phyloP scores from a whole-genome alignment of 2,329 filamentous ascomycete species.

The Fusarium brachygibbosum region DNA sequence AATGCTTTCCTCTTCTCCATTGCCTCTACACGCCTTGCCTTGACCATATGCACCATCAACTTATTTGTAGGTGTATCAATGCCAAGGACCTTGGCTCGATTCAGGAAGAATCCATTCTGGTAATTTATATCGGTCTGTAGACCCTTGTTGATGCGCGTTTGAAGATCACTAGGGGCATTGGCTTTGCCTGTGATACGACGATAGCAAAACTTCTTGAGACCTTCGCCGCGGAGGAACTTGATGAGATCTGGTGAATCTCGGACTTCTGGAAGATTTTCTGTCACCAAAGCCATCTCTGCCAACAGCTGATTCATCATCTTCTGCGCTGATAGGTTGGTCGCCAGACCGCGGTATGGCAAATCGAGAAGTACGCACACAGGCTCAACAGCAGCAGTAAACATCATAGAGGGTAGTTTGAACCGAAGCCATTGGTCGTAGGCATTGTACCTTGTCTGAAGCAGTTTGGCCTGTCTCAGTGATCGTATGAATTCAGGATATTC shows the following conservation, averaged over 20 bases:
- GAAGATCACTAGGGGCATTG: slow-evolving; percentile 72
- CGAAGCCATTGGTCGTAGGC: slow-evolving; percentile 67
- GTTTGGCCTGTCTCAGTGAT: slow-evolving; percentile 36
- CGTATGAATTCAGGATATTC: slow-evolving; percentile 43
- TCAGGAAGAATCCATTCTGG: slow-evolving; percentile 89
- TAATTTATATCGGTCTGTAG: slow-evolving; percentile 82
- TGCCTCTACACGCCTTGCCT: slow-evolving; percentile 70
- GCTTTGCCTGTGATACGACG: slow-evolving; percentile 59
- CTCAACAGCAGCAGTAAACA: slow-evolving; percentile 82
- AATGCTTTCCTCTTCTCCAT: slow-evolving; percentile 51
- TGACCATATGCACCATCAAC: slow-evolving; percentile 78
- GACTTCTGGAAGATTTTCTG: slow-evolving; percentile 81
- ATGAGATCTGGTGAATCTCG: slow-evolving; percentile 70
- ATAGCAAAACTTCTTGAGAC: slow-evolving; percentile 71
- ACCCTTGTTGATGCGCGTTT: slow-evolving; percentile 73
- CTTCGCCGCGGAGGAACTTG: slow-evolving; percentile 68
- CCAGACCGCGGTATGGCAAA: slow-evolving; percentile 77
- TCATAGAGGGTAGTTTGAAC: slow-evolving; percentile 82
- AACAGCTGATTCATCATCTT: slow-evolving; percentile 78
- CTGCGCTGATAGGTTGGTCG: slow-evolving; percentile 75
- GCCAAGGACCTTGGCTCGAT: slow-evolving; percentile 77
- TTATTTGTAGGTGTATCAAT: slow-evolving; percentile 80
- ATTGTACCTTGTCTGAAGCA: slow-evolving; percentile 43
- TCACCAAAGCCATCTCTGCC: slow-evolving; percentile 79
- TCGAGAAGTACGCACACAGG: slow-evolving; percentile 85